Evolutionary conservation across 2,329 filamentous ascomycete species (phyloP).

Genomic region (Fusarium lateritium): DNA sequence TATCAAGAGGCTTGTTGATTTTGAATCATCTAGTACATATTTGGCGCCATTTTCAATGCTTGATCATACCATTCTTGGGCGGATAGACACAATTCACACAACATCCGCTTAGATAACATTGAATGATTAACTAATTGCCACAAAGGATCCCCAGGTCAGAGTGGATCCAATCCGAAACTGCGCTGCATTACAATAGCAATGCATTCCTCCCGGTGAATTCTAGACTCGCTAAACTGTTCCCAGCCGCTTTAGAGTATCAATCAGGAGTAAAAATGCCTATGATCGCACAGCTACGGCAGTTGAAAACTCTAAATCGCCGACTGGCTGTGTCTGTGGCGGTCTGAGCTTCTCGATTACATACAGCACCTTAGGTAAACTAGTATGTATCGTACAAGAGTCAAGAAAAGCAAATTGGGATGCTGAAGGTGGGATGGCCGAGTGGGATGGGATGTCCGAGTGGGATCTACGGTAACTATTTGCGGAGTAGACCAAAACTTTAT

Average conservation of each 20-base stretch:
- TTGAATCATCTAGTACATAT: background rate
- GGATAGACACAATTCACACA: background rate
- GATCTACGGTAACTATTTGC: background rate
- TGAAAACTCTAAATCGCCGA: background rate
- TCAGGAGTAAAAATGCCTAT: too few species aligned
- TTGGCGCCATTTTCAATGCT: background rate
- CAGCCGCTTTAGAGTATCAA: background rate
- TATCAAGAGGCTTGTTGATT: background rate
- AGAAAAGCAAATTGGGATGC: background rate
- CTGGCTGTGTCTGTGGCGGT: background rate
- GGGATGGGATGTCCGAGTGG: conserved; percentile 22
- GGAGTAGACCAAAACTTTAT: background rate
- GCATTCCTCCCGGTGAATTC: background rate
- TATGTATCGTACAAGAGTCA: background rate
- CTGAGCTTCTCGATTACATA: background rate
- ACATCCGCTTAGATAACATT: conserved; percentile 10
- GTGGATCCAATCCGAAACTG: background rate
- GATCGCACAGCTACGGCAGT: too few species aligned
- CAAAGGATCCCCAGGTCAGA: background rate
- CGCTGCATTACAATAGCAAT: background rate
- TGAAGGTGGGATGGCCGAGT: conserved; percentile 33
- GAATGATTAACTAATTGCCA: background rate
- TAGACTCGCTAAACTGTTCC: background rate
- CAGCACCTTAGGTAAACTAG: too few species aligned
- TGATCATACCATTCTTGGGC: conserved; percentile 7